A percentile compares a stretch with the other conserved stretches of the same genome.
Conservation (phyloP, 371 early-diverging fungal genomes). For the Mucor indicus region DNA sequence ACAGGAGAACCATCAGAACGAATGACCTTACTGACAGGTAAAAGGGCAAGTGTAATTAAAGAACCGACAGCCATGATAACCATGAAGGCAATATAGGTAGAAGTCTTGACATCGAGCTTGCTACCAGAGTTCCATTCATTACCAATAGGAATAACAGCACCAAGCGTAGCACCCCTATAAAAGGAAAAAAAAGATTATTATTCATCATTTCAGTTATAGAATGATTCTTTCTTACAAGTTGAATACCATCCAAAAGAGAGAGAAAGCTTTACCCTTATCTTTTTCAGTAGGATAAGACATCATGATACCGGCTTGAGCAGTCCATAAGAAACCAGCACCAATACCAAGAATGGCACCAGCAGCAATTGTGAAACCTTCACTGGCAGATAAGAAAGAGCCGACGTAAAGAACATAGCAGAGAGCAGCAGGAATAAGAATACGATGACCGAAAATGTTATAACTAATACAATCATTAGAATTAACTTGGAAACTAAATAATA, state of each 20-base stretch:
- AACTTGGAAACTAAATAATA: not conserved
- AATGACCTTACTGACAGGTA: slow-evolving; percentile 59
- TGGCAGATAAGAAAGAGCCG: slow-evolving; percentile 50
- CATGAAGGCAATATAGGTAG: slow-evolving; percentile 68
- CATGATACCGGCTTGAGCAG: slow-evolving; percentile 79
- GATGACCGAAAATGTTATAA: slow-evolving; percentile 59
- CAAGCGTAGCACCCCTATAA: slow-evolving; percentile 73
- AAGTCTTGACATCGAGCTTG: slow-evolving; percentile 10
- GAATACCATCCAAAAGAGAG: slow-evolving; percentile 77
- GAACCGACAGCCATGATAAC: slow-evolving; percentile 64
- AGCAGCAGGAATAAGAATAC: slow-evolving; percentile 52
- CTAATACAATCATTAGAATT: slow-evolving; percentile 7
- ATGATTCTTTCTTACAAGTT: slow-evolving; percentile 40
- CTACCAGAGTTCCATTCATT: slow-evolving; percentile 49
- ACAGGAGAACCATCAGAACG: slow-evolving; percentile 67
- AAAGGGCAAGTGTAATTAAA: slow-evolving; percentile 49
- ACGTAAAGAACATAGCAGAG: slow-evolving; percentile 57
- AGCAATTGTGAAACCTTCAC: slow-evolving; percentile 44
- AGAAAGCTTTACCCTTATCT: slow-evolving; percentile 68
- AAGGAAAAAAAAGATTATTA: slow-evolving; percentile 46
- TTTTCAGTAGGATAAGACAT: slow-evolving; percentile 75
- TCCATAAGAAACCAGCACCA: slow-evolving; percentile 50
- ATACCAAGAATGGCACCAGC: slow-evolving; percentile 65
- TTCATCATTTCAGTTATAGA: slow-evolving; percentile 55
- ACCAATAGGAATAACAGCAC: slow-evolving; percentile 65